Evolutionary conservation across 2,329 filamentous ascomycete genomes (phyloP).

Genomic region (Sclerotinia trifoliorum): DNA sequence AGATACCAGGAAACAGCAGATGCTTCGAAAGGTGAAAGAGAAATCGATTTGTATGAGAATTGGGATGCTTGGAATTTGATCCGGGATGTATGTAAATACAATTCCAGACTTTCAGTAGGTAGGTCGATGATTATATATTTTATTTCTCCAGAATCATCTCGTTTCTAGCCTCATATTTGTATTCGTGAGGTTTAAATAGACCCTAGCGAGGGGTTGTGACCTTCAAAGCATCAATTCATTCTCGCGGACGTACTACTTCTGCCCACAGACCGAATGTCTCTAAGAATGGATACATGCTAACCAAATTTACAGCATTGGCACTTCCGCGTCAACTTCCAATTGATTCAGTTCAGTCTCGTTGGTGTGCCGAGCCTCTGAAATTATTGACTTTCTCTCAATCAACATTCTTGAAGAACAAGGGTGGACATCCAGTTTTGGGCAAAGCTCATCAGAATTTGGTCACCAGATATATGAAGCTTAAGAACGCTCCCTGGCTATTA

Average conservation of each 20-base stretch:
- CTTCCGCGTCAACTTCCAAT: slow-evolving; percentile 60
- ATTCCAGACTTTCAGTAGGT: slow-evolving; percentile 78
- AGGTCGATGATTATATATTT: slow-evolving; percentile 46
- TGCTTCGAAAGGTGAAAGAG: slow-evolving; percentile 43
- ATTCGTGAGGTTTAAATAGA: slow-evolving; percentile 25
- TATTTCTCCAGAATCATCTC: slow-evolving; percentile 4
- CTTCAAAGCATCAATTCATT: slow-evolving; percentile 32
- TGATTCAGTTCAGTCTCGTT: slow-evolving; percentile 60
- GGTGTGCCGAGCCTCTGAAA: slow-evolving; percentile 68
- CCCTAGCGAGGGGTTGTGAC: slow-evolving; percentile 30
- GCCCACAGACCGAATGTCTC: not conserved
- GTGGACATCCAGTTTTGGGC: slow-evolving; percentile 60
- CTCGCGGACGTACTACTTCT: slow-evolving; percentile 36
- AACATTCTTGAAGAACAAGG: slow-evolving; percentile 59
- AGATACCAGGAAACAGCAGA: slow-evolving; percentile 39
- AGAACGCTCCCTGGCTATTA: slow-evolving; percentile 60
- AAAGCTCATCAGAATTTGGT: slow-evolving; percentile 62
- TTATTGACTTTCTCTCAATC: slow-evolving; percentile 55
- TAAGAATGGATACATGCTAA: slow-evolving; percentile 26
- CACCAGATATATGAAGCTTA: slow-evolving; percentile 62
- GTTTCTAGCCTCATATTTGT: not conserved
- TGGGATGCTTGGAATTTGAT: slow-evolving; percentile 97
- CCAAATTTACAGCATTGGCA: slow-evolving; percentile 45
- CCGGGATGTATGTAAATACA: slow-evolving; percentile 82
- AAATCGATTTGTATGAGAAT: slow-evolving; percentile 69